Evolutionary conservation across 139 green algal genomes (phyloP).

Genomic region (Ettlia oleoabundans): DNA sequence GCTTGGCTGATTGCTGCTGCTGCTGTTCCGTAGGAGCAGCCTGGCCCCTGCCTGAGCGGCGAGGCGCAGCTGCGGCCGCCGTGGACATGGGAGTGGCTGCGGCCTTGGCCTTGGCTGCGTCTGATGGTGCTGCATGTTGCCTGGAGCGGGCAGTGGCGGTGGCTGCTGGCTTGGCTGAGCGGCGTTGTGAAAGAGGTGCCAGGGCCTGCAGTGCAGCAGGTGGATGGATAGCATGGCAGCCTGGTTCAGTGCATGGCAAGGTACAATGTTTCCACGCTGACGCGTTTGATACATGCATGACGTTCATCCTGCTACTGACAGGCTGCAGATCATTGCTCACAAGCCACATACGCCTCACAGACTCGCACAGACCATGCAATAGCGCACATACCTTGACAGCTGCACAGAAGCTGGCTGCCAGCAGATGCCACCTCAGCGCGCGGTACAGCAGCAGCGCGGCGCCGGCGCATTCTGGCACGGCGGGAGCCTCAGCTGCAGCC

Average conservation of each 20-base stretch:
- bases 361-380: too few species aligned
- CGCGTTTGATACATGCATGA: too few species aligned
- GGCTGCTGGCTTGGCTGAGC: background rate
- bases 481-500: too few species aligned
- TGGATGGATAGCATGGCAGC: background rate
- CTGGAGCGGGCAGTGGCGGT: background rate
- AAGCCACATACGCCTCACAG: too few species aligned
- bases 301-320: too few species aligned
- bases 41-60: background rate
- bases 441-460: background rate
- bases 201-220: background rate
- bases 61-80: background rate
- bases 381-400: background rate
- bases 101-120: background rate
- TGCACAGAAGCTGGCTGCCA: slow-evolving; percentile 15
- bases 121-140: background rate
- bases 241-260: too few species aligned
- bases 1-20: background rate
- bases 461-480: slow-evolving; percentile 14
- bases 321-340: too few species aligned
- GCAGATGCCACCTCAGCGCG: slow-evolving; percentile 14
- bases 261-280: too few species aligned
- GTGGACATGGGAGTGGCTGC: background rate
- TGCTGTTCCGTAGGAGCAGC: background rate
- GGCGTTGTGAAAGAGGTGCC: background rate